A percentile compares a stretch with the other conserved stretches of the same genome.
Conservation (phyloP, 2,329 filamentous ascomycete genomes). For the Diplodia corticola region DNA sequence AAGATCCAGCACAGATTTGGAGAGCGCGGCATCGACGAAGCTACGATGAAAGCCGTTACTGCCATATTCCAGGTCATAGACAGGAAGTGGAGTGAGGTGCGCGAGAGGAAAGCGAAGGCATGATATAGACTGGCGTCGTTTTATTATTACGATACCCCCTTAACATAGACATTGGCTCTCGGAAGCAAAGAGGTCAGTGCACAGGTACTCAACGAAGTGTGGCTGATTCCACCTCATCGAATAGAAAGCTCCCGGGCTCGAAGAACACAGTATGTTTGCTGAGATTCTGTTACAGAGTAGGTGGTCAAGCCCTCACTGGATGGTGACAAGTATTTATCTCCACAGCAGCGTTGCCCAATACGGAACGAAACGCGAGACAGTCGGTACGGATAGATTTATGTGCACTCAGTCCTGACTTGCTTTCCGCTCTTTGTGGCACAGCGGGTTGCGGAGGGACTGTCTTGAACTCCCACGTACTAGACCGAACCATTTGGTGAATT, state of each 20-base stretch:
- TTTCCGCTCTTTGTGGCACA: too few species aligned
- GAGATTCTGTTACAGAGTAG: neutral
- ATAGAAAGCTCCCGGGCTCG: neutral
- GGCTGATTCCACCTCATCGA: neutral
- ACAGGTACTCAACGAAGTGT: neutral
- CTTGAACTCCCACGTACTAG: too few species aligned
- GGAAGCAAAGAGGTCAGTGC: neutral
- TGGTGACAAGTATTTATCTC: too few species aligned
- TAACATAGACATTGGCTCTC: neutral
- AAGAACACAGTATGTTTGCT: neutral
- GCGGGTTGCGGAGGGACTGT: too few species aligned
- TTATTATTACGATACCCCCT: neutral
- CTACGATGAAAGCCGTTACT: conserved; percentile 76
- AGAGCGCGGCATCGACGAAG: conserved; percentile 62
- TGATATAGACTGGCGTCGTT: neutral
- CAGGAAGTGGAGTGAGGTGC: conserved; percentile 70
- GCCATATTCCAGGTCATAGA: conserved; percentile 92
- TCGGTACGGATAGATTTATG: too few species aligned
- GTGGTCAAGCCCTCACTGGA: too few species aligned
- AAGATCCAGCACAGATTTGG: conserved; percentile 92
- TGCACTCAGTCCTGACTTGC: too few species aligned
- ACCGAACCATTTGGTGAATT: too few species aligned
- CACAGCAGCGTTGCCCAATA: too few species aligned
- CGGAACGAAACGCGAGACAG: too few species aligned
- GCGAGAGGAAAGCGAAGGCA: conserved; percentile 28